Evolutionary conservation across 495 filamentous ascomycete genomes (phyloP).

Genomic region (Penicillium bialowiezense): DNA sequence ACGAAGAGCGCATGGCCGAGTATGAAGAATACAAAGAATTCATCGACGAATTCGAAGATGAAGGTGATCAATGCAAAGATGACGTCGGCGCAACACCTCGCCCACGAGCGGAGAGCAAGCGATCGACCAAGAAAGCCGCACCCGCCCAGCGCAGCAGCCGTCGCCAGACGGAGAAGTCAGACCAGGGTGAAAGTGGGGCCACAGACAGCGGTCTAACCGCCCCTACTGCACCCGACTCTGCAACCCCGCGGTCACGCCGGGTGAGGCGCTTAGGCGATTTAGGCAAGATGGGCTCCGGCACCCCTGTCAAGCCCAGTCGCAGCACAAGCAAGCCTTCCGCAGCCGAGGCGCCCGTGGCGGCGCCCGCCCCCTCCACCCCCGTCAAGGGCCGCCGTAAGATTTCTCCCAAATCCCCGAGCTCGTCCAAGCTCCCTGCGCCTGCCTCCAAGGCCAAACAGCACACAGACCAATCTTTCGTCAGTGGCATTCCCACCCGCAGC

Average conservation of each 20-base stretch:
- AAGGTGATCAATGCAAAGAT: slow-evolving; percentile 13
- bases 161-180: slow-evolving; percentile 19
- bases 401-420: slow-evolving; percentile 36
- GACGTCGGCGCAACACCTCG: slow-evolving; percentile 12
- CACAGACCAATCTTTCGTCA: slow-evolving; percentile 18
- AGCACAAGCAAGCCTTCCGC: slow-evolving; percentile 21
- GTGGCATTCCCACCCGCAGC: slow-evolving; percentile 23
- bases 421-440: slow-evolving; percentile 16
- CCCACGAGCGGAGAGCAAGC: slow-evolving; percentile 11
- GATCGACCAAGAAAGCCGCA: slow-evolving; percentile 24
- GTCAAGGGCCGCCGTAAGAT: slow-evolving; percentile 39
- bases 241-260: slow-evolving; percentile 33
- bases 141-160: slow-evolving; percentile 26
- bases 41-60: slow-evolving; percentile 9
- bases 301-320: slow-evolving; percentile 22
- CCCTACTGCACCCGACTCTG: slow-evolving; percentile 26
- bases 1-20: slow-evolving; percentile 39
- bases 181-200: slow-evolving; percentile 11
- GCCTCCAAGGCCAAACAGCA: slow-evolving; percentile 8
- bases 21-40: slow-evolving; percentile 27
- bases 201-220: slow-evolving; percentile 11
- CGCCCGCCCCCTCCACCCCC: slow-evolving; percentile 24
- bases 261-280: slow-evolving; percentile 36
- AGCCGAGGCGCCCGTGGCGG: slow-evolving; percentile 6
- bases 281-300: slow-evolving; percentile 17